phyloP scores from a whole-genome alignment of 768 basidiomycete species.

The Leccinellum rugosiceps region DNA sequence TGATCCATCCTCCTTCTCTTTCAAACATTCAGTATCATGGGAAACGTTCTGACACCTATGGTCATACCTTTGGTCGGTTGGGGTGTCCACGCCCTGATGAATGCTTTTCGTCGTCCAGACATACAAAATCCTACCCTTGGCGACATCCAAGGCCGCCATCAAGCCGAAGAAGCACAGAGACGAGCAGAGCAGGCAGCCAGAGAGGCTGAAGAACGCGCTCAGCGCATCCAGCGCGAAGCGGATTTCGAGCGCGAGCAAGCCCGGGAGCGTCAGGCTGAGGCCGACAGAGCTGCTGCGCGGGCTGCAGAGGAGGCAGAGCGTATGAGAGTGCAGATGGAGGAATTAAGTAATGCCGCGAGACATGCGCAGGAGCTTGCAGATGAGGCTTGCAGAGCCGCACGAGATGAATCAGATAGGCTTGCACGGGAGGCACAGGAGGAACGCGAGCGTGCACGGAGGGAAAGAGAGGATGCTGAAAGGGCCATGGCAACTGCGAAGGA shows the following conservation, averaged over 20 bases:
- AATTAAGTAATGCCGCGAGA: background rate
- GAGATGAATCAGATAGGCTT: constrained; percentile 7
- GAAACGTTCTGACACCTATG: background rate
- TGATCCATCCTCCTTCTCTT: no score
- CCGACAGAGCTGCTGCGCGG: background rate
- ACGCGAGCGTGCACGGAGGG: background rate
- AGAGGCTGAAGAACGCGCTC: background rate
- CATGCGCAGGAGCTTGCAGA: constrained; percentile 4
- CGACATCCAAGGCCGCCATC: constrained; percentile 1
- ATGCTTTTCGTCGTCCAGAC: constrained; percentile 1
- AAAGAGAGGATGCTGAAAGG: constrained; percentile 4
- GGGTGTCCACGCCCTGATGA: background rate
- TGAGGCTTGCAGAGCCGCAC: background rate
- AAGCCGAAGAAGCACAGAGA: constrained; percentile 3
- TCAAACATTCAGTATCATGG: constrained; percentile 1
- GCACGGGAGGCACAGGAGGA: constrained; percentile 6
- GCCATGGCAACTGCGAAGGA: constrained; percentile 6
- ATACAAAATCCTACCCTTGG: constrained; percentile 11
- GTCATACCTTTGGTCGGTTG: background rate
- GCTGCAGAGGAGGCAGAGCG: constrained; percentile 8
- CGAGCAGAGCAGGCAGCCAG: constrained; percentile 3
- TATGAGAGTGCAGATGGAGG: constrained; percentile 10
- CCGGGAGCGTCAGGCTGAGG: constrained; percentile 3
- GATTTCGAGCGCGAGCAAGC: constrained; percentile 9
- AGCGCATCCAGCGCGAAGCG: background rate